Evolutionary conservation across 192 early-diverging fungal genomes (phyloP).

Genomic region (Dissophora globulifera): DNA sequence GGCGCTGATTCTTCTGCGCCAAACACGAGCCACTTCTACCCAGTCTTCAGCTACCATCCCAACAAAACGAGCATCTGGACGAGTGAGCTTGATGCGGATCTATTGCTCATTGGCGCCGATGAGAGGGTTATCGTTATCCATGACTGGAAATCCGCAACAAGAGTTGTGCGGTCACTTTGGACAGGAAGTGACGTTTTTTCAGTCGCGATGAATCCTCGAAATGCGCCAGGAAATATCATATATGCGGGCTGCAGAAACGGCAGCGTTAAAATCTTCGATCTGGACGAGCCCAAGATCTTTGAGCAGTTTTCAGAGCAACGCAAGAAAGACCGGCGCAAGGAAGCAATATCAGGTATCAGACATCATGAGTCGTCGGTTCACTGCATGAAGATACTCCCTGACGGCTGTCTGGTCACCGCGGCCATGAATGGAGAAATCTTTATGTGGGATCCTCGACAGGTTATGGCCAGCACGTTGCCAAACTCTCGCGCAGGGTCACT

Average conservation of each 20-base stretch:
- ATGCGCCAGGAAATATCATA: conserved; percentile 14
- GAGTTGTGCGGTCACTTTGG: neutral
- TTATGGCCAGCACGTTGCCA: conserved; percentile 4
- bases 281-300: conserved; percentile 12
- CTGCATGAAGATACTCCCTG: conserved; percentile 19
- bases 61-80: conserved; percentile 36
- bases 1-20: neutral
- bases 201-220: conserved; percentile 13
- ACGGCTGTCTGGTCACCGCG: conserved; percentile 35
- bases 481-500: neutral
- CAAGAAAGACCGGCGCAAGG: neutral
- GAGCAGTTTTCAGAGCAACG: neutral
- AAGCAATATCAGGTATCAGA: conserved; percentile 24
- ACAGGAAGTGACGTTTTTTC: conserved; percentile 50
- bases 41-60: neutral
- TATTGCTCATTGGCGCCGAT: conserved; percentile 24
- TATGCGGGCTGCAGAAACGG: conserved; percentile 51
- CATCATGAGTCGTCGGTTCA: conserved; percentile 35
- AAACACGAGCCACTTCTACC: neutral
- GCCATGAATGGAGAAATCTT: conserved; percentile 50
- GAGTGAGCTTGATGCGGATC: conserved; percentile 10
- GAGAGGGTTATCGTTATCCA: conserved; percentile 9
- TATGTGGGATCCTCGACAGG: conserved; percentile 44
- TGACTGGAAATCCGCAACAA: conserved; percentile 15
- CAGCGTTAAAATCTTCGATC: conserved; percentile 24